Conservation (phyloP, 352 stramenopile species). For the Paralagenidium karlingii region DNA sequence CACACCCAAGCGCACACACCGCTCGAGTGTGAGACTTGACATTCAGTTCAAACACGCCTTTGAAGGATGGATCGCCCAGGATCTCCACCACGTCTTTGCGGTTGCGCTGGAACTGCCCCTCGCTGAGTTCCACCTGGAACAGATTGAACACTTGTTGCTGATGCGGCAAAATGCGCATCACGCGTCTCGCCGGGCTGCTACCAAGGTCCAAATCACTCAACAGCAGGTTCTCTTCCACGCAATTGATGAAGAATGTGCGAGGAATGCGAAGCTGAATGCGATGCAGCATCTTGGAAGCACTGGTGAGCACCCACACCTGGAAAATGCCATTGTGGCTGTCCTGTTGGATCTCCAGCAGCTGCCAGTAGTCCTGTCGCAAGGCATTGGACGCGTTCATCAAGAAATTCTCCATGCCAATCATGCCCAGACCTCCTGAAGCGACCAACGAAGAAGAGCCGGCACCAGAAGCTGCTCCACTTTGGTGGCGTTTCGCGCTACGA, state of each 20-base stretch:
- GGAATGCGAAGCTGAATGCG: background rate
- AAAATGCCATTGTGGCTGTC: conserved; percentile 67
- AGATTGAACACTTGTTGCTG: conserved; percentile 23
- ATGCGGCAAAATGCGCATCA: conserved; percentile 10
- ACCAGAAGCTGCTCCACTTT: conserved; percentile 4
- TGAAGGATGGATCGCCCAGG: conserved; percentile 63
- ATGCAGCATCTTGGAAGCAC: conserved; percentile 7
- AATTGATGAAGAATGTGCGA: background rate
- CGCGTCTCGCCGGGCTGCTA: conserved; percentile 1
- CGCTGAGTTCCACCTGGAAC: conserved; percentile 52
- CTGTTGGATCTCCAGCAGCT: conserved; percentile 71
- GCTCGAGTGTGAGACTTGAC: conserved; percentile 83
- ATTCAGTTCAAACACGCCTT: conserved; percentile 90
- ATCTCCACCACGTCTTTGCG: conserved; percentile 72
- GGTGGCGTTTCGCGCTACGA: conserved; percentile 12
- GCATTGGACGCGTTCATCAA: conserved; percentile 43
- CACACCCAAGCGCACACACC: conserved; percentile 87
- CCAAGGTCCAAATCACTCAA: conserved; percentile 10
- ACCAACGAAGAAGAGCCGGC: conserved; percentile 8
- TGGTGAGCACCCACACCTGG: conserved; percentile 94
- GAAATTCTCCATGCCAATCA: conserved; percentile 72
- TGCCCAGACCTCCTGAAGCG: conserved; percentile 5
- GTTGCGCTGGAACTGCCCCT: conserved; percentile 57
- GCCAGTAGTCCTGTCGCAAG: conserved; percentile 54
- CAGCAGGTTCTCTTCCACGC: conserved; percentile 2